Evolutionary conservation across 2,329 filamentous ascomycete species (phyloP), one percentile per base, ranked within the genome.

Genomic region (Fusarium staphyleae): DNA sequence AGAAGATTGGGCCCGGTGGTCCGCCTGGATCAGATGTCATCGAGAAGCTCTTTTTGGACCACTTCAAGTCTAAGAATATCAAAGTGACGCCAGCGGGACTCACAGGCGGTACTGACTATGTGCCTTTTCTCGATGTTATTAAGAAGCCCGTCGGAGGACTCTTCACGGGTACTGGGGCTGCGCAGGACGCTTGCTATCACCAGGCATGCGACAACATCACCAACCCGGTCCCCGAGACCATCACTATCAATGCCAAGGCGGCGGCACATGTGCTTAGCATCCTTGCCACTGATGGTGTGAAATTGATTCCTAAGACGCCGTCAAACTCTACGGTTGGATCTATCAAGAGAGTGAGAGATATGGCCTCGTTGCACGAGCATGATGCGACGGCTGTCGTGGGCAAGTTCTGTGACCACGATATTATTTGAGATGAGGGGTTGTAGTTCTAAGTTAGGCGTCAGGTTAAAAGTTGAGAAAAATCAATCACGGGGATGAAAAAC

Each of bases 31-130:
- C 70, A 0, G 70, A 71, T 2, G 68, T 70, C 3, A 68, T 73
- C 0, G 68, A 72, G 7, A 54, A 72, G 12, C 62, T 74, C n/a
- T 70, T 75, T 26, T 50, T 67, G 2, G 67, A 75, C 3, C 69
- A 70, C 45, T 65, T 76, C 13, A 54, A 51, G 12, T 36, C 63
- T 1, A 61, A 73, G 55, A 72, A 74, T 10, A 65, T 75, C 12
- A 53, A 70, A 13, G 67, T 71, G 0, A 65, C 60, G 2, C 66
- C 65, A 4, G 57, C 62, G 1, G 61, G 59, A 1, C 48, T 72
- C 0, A 69, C 60, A 29, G 83, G 81, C 3, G 79, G 84, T 40
- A 84, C 79, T 7, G 85, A 88, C 65, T 87, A 87, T 58, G 82
- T 80, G 11, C 79, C 81, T 1, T 87, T 88, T 74, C 74, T 83